Conservation (phyloP, 75 land plant genomes). For the Selaginella moellendorffii region DNA sequence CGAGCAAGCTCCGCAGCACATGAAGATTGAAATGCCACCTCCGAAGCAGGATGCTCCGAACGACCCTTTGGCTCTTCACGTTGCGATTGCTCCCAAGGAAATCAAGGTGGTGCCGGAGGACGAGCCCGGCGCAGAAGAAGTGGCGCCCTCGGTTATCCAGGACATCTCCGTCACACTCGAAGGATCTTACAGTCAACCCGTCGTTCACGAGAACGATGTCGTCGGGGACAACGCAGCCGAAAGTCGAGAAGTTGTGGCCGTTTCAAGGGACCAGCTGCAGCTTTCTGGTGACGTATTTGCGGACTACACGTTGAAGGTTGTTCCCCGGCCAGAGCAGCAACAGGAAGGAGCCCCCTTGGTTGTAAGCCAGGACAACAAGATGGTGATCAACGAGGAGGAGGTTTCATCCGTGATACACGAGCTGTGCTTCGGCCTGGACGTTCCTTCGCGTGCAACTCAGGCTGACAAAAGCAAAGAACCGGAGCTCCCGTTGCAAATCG, state of each 20-base stretch:
- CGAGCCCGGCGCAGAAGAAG: no score
- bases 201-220: background rate
- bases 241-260: background rate
- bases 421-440: background rate
- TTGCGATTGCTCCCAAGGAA: background rate
- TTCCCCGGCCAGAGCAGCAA: background rate
- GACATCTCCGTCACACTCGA: background rate
- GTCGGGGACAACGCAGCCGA: background rate
- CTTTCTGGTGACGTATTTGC: background rate
- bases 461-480: no score
- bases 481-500: background rate
- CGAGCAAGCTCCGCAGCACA: no score
- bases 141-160: background rate
- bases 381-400: background rate
- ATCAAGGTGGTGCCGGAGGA: no score
- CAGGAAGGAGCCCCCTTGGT: no score
- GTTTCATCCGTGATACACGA: background rate
- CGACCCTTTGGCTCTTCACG: background rate
- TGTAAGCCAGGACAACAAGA: no score
- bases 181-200: background rate
- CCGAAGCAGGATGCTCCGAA: background rate
- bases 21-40: background rate
- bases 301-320: background rate
- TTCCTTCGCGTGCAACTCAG: background rate
- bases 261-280: background rate